Percentiles rank a stretch among this genome's conserved stretches.
Evolutionary conservation across 2,329 filamentous ascomycete species (phyloP).

Genomic region (Huntiella decipiens): DNA sequence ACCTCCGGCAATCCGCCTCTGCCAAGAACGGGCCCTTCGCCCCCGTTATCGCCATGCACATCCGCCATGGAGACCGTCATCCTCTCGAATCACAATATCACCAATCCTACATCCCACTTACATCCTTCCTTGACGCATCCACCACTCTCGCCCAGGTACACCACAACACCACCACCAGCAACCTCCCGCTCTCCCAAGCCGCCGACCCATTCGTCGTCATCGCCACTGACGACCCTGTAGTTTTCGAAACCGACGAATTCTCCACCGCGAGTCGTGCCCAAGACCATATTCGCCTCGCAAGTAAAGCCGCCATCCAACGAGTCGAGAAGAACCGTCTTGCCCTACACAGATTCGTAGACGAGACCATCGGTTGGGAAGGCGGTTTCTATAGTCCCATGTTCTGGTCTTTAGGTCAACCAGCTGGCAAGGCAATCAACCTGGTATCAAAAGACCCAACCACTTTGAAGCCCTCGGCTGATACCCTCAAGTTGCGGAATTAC

Average conservation of each 20-base stretch:
- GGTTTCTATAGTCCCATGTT: conserved; percentile 72
- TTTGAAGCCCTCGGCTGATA: conserved; percentile 26
- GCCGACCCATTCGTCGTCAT: conserved; percentile 36
- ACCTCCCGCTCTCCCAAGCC: neutral
- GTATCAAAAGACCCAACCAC: conserved; percentile 19
- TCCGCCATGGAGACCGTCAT: conserved; percentile 63
- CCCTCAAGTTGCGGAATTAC: conserved; percentile 50
- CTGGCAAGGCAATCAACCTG: conserved; percentile 19
- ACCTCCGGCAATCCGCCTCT: conserved; percentile 12
- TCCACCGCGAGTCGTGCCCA: conserved; percentile 42
- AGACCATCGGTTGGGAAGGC: conserved; percentile 70
- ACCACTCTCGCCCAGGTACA: conserved; percentile 32
- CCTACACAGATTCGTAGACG: conserved; percentile 50
- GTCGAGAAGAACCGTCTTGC: conserved; percentile 25
- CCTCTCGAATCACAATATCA: conserved; percentile 61
- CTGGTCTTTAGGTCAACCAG: conserved; percentile 48
- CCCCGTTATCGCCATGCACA: conserved; percentile 47
- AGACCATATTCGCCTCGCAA: conserved; percentile 56
- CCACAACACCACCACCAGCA: conserved; percentile 23
- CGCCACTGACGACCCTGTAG: conserved; percentile 64
- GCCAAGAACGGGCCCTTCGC: conserved; percentile 27
- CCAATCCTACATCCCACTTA: conserved; percentile 58
- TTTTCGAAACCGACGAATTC: conserved; percentile 50
- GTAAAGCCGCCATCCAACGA: conserved; percentile 31
- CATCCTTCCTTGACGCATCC: conserved; percentile 44